Evolutionary conservation across 495 filamentous ascomycete species (phyloP), one percentile per base, ranked within the genome.

Genomic region (Daldinia loculata): DNA sequence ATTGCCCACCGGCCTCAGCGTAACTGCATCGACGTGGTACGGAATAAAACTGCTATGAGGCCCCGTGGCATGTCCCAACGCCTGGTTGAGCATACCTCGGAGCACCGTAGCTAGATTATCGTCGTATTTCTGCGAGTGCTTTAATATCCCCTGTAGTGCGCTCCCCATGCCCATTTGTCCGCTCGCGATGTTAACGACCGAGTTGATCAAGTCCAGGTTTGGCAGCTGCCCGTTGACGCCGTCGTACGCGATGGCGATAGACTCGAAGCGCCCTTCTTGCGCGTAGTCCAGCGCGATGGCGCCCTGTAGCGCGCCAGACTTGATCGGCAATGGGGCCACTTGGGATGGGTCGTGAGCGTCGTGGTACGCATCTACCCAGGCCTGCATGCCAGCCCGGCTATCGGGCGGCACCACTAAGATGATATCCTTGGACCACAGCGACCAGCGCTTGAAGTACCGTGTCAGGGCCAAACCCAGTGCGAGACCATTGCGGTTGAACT

Each of bases 351-450:
- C 80, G 70, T 98, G 93, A 43, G 92, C 89, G 71, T 97, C 90
- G 78, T 99, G 95, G 80, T 99, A 99, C 3, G 96, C 96, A 72
- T 97, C 93, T 26, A 97, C 92, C 95, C 96, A 99, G 29, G 95
- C 95, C 80, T 99, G 94, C 5, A 94, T 92, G 3, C 94, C 95
- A 17, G 92, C 89, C 61, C 89, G 91, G 75, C 93, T 97, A 80
- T 99, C 95, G 1, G 91, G 87, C 1, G 95, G 89, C 56, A 98
- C 86, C 7, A 99, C 79, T 79, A 99, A 90, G 52, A 99, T 95
- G 71, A 99, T 97, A 72, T 99, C 95, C 80, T 99, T 99, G 39
- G 93, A 97, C 95, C 95, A 99, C 11, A 99, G 83, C 27, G 93
- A 97, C 95, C 95, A 99, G 67, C 93, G 85, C 78, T 95, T 97